phyloP scores from a whole-genome alignment of 2,329 filamentous ascomycete genomes.

The Fusarium metavorans region DNA sequence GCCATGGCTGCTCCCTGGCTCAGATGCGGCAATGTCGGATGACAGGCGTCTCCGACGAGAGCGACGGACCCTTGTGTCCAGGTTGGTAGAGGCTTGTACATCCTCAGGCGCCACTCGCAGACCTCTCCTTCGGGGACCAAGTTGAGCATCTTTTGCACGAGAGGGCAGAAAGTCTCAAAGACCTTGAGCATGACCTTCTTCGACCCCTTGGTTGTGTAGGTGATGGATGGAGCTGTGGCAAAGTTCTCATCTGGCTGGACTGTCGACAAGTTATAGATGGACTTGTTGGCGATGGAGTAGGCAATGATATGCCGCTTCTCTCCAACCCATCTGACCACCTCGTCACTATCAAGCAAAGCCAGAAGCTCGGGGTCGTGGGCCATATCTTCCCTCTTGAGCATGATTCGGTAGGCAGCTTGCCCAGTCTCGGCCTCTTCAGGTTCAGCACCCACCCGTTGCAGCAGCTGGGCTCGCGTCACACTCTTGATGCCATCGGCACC shows the following conservation, averaged over 20 bases:
- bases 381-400: slow-evolving; percentile 69
- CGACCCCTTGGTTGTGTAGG: slow-evolving; percentile 72
- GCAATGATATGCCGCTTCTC: slow-evolving; percentile 75
- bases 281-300: slow-evolving; percentile 72
- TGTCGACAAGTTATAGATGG: slow-evolving; percentile 75
- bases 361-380: slow-evolving; percentile 74
- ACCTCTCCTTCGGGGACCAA: slow-evolving; percentile 73
- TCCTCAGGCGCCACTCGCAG: slow-evolving; percentile 74
- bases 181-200: slow-evolving; percentile 71
- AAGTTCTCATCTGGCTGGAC: slow-evolving; percentile 71
- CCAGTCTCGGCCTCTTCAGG: slow-evolving; percentile 61
- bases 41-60: slow-evolving; percentile 74
- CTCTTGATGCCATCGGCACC: slow-evolving; percentile 68
- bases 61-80: slow-evolving; percentile 69
- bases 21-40: slow-evolving; percentile 75
- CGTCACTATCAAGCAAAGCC: slow-evolving; percentile 66
- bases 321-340: slow-evolving; percentile 74
- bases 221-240: slow-evolving; percentile 58
- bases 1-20: slow-evolving; percentile 77
- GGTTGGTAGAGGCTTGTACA: slow-evolving; percentile 70
- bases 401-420: slow-evolving; percentile 66
- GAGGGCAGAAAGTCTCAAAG: slow-evolving; percentile 71
- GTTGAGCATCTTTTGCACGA: slow-evolving; percentile 70
- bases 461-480: slow-evolving; percentile 60
- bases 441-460: slow-evolving; percentile 62